Percentiles rank a stretch among this genome's conserved stretches.
phyloP scores from a whole-genome alignment of 2,329 filamentous ascomycete genomes.

The Colletotrichum tanaceti region DNA sequence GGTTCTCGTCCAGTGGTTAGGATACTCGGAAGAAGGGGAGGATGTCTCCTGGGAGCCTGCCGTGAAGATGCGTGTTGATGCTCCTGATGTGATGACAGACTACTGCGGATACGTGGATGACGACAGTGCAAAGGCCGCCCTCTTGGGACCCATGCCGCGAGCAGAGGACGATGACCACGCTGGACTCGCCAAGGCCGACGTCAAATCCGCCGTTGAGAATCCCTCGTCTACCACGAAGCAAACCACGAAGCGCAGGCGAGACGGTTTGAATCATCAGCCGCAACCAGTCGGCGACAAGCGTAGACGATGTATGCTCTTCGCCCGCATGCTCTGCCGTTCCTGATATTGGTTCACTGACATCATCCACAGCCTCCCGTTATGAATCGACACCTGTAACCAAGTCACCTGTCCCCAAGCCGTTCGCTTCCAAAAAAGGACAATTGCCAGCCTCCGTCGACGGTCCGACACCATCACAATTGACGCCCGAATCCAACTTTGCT shows the following conservation, averaged over 20 bases:
- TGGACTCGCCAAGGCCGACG: background rate
- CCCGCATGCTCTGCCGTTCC: background rate
- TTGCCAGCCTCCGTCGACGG: constrained; percentile 8
- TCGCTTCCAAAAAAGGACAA: constrained; percentile 20
- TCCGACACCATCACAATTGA: background rate
- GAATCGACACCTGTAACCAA: constrained; percentile 21
- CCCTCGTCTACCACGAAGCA: constrained; percentile 8
- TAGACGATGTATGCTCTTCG: constrained; percentile 23
- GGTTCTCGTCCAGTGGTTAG: constrained; percentile 34
- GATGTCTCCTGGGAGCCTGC: constrained; percentile 35
- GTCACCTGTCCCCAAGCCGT: constrained; percentile 5
- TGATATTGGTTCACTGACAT: background rate
- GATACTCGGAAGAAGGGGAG: constrained; percentile 29
- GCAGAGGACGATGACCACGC: background rate
- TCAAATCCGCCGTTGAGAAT: constrained; percentile 11
- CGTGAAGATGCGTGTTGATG: constrained; percentile 28
- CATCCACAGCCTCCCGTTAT: constrained; percentile 24
- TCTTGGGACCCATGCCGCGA: constrained; percentile 12
- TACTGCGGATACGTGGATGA: constrained; percentile 28
- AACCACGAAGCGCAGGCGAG: constrained; percentile 29
- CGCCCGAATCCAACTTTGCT: background rate
- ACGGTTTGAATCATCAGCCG: constrained; percentile 20
- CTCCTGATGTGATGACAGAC: constrained; percentile 25
- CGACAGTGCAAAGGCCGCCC: constrained; percentile 24
- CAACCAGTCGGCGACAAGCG: constrained; percentile 23